Evolutionary conservation across 1,139 yeast species (phyloP), one percentile per base, ranked within the genome.

Genomic region (Yamadazyma epiphylla): DNA sequence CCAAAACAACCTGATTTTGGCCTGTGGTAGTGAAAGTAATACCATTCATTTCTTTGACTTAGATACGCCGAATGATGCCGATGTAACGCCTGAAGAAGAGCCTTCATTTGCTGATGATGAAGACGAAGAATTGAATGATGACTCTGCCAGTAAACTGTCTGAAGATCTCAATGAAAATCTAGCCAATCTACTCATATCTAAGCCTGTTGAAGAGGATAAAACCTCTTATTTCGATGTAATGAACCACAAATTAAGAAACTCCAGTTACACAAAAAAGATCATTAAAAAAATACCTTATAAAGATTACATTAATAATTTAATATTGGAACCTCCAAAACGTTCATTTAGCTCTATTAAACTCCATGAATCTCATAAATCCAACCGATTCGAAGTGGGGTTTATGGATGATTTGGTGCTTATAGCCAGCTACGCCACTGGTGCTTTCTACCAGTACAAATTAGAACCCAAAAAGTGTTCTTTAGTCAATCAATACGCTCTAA

Each of bases 11-110:
- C 53, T 66, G 1, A 52, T 79, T 2, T 49, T 83, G n/a, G 84
- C 80, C 0, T 79, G 83, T 43, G 77, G 79, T 1, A 79, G 86
- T 3, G 79, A 75, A 33, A 75, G 80, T 13, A 82, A 76, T 19
- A 82, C 89, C 0, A 65, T 83, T 5, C 94, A 83, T 48, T 66
- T 83, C 19, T 83, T 82, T 49, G 60, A 62, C 29, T 42, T 80
- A 19, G 53, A 46, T 14, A n/a, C n/a, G n/a, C 30, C 26, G 36
- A 36, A 31, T 27, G 20, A 10, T 7, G 7, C 20, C 7, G 20
- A 17, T 7, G 10, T 10, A 7, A 7, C 20, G 9, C 20, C 20
- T 17, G 10, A 13, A 6, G 34, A 31, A 6, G 31, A 28, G 13
- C 26, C 34, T 5, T 28, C 33, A 5, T 19, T 27, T 5, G 28